These are phyloP conservation scores for Podila clonocystis DNA, from an alignment of 192 early-diverging fungal species.

Conservation along the genomic window DNA sequence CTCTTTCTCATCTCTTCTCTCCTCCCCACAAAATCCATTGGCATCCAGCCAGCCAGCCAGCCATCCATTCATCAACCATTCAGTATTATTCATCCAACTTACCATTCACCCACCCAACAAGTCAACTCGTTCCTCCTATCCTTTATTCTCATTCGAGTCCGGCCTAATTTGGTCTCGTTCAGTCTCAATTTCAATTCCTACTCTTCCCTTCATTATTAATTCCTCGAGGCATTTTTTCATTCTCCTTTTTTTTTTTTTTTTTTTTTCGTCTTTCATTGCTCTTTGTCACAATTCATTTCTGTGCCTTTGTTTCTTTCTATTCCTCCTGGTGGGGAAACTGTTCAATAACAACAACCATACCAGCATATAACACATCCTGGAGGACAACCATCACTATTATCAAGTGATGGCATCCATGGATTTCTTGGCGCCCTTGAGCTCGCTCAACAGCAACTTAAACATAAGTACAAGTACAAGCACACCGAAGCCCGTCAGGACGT, in stretches of 20 bases:
- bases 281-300: not conserved
- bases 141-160: not conserved
- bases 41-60: too few species aligned
- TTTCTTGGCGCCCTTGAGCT: slow-evolving; percentile 5
- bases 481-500: slow-evolving; percentile 4
- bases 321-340: not conserved
- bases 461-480: not conserved
- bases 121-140: not conserved
- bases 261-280: not conserved
- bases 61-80: not conserved
- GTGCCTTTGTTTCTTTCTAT: too few species aligned
- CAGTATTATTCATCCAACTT: not conserved
- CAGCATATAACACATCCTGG: not conserved
- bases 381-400: not conserved
- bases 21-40: slow-evolving; percentile 1
- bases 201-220: too few species aligned
- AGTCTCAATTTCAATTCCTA: not conserved
- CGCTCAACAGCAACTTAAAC: not conserved
- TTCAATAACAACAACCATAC: not conserved
- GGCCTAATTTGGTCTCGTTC: not conserved
- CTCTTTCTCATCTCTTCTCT: not conserved
- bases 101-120: not conserved
- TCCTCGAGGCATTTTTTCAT: too few species aligned
- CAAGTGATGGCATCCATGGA: slow-evolving; percentile 2
- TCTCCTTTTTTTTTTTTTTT: too few species aligned